phyloP scores from a whole-genome alignment of 257 asterid genomes.

The Euphrasia confusa region DNA sequence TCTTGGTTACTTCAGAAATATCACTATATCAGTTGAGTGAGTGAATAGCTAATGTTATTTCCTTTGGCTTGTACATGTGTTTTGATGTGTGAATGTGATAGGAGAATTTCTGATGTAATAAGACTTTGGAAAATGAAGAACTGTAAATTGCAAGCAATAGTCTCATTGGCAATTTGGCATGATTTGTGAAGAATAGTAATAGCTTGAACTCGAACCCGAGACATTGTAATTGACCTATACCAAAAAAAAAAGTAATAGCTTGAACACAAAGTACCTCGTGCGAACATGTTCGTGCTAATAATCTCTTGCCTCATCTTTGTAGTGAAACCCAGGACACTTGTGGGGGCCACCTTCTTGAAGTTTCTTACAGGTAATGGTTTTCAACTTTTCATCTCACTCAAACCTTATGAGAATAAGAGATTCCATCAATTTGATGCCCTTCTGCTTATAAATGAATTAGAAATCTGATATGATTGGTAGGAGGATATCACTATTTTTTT shows the following conservation, averaged over 20 bases:
- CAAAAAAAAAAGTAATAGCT: background rate
- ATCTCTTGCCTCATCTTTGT: slow-evolving; percentile 30
- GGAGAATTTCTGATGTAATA: background rate
- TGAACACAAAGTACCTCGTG: background rate
- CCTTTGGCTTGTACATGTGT: background rate
- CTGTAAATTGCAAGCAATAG: background rate
- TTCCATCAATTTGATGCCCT: slow-evolving; percentile 12
- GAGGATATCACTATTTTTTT: background rate
- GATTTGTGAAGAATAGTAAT: background rate
- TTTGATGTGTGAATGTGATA: background rate
- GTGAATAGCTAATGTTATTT: background rate
- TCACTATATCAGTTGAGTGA: background rate
- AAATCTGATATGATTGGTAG: background rate
- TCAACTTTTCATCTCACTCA: slow-evolving; percentile 10
- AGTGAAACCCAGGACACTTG: slow-evolving; percentile 88
- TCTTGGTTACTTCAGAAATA: background rate
- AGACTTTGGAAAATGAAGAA: background rate
- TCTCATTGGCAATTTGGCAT: background rate
- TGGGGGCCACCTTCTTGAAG: slow-evolving; percentile 93
- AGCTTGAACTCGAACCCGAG: too few relatives aligned
- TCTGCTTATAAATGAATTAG: slow-evolving; percentile 15
- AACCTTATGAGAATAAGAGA: background rate
- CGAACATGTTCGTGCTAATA: slow-evolving; percentile 6
- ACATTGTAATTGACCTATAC: too few relatives aligned
- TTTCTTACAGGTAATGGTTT: slow-evolving; percentile 70